These are phyloP conservation scores for Colletotrichum tabaci DNA, from an alignment of 2,329 filamentous ascomycete genomes.

Conservation along the genomic window DNA sequence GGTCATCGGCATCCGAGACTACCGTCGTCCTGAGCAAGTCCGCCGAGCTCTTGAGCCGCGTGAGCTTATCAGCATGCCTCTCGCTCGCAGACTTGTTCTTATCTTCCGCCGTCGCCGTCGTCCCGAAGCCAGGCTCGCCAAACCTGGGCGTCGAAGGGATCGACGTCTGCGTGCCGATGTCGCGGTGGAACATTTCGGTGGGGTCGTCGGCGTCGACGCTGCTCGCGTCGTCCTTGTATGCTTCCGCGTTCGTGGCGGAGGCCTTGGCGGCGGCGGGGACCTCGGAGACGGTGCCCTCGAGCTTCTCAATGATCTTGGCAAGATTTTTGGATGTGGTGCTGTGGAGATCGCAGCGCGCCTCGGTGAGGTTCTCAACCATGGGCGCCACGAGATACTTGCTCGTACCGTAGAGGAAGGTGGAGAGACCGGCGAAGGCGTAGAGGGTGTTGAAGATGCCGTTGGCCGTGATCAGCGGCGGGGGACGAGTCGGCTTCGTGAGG, in stretches of 20 bases:
- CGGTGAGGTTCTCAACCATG: conserved; percentile 68
- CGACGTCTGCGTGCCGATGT: conserved; percentile 84
- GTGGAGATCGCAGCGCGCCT: conserved; percentile 68
- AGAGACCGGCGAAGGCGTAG: conserved; percentile 70
- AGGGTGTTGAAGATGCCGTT: conserved; percentile 71
- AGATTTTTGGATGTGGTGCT: conserved; percentile 63
- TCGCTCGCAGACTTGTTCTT: conserved; percentile 38
- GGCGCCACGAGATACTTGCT: conserved; percentile 78
- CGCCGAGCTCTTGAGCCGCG: conserved; percentile 59
- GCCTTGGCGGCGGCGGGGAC: conserved; percentile 61
- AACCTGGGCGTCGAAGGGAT: conserved; percentile 44
- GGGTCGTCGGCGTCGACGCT: conserved; percentile 72
- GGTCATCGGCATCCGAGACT: conserved; percentile 61
- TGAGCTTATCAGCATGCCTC: conserved; percentile 60
- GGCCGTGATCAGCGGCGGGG: conserved; percentile 75
- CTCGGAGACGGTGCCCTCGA: conserved; percentile 72
- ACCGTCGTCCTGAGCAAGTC: conserved; percentile 61
- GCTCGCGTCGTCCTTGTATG: conserved; percentile 43
- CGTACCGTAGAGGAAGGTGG: conserved; percentile 78
- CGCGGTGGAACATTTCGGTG: conserved; percentile 85
- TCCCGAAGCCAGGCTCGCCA: conserved; percentile 2
- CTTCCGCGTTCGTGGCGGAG: conserved; percentile 24
- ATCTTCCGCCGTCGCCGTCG: conserved; percentile 21
- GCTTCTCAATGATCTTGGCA: conserved; percentile 62
- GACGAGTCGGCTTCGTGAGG: conserved; percentile 68